Evolutionary conservation across 345 rosid species (phyloP).

Genomic region (Brassica carinata): DNA sequence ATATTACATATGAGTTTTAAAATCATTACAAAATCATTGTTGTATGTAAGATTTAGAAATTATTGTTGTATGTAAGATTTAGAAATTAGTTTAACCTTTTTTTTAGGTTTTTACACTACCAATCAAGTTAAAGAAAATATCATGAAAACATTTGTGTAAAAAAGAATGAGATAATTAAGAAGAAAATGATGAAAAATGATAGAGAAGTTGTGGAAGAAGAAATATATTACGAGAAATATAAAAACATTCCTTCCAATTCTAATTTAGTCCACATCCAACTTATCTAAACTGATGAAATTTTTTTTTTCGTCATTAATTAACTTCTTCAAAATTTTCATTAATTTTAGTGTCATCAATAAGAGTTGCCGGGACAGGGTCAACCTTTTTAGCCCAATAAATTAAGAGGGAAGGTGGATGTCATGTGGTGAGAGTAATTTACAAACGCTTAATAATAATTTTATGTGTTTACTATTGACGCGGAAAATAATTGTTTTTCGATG

Average conservation of each 20-base stretch:
- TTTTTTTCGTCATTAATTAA: neutral
- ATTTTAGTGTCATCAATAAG: neutral
- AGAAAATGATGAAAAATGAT: neutral
- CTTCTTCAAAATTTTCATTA: neutral
- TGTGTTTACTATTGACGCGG: neutral
- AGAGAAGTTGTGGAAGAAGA: neutral
- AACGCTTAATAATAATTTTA: constrained; percentile 1
- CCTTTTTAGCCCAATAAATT: constrained; percentile 19
- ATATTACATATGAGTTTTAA: too few relatives aligned
- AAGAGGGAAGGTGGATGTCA: constrained; percentile 14
- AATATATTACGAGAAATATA: neutral
- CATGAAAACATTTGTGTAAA: neutral
- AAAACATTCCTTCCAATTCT: neutral
- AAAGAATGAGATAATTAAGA: neutral
- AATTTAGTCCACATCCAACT: neutral
- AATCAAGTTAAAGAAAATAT: neutral
- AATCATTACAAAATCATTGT: too few relatives aligned
- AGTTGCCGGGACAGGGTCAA: constrained; percentile 11
- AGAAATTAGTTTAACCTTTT: neutral
- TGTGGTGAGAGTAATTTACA: constrained; percentile 25
- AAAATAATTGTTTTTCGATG: neutral
- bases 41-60: too few relatives aligned
- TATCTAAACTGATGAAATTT: too few relatives aligned
- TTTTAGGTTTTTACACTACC: neutral
- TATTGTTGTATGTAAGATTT: neutral